These are phyloP conservation scores for Rhododendron henanense DNA, from an alignment of 148 eudicot genomes.

Conservation along the genomic window DNA sequence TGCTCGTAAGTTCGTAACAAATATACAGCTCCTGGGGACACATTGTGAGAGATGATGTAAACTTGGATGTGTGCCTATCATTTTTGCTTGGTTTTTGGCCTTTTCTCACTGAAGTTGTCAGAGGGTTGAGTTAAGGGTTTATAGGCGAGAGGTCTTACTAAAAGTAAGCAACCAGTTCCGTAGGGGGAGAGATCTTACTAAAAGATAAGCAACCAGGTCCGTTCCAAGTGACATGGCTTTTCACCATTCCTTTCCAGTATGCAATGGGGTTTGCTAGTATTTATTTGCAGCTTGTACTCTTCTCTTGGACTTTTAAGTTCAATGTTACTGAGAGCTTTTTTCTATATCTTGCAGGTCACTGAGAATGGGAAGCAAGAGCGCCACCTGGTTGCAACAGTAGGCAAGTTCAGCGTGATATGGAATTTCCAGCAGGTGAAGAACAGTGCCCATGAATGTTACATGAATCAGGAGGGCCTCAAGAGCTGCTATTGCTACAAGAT, in stretches of 20 bases:
- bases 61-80: neutral
- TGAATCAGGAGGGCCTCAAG: constrained; percentile 82
- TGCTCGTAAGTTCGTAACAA: neutral
- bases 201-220: too few species aligned
- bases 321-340: neutral
- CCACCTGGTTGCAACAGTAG: constrained; percentile 80
- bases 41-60: neutral
- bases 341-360: constrained; percentile 57
- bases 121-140: neutral
- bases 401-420: constrained; percentile 95
- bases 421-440: constrained; percentile 94
- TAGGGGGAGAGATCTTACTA: too few species aligned
- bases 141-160: too few species aligned
- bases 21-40: neutral
- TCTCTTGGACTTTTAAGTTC: neutral
- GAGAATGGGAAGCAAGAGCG: constrained; percentile 92
- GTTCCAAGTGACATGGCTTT: too few species aligned
- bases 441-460: constrained; percentile 80
- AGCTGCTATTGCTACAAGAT: constrained; percentile 94
- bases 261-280: neutral
- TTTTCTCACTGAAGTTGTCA: neutral
- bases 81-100: neutral
- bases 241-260: neutral
- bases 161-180: too few species aligned
- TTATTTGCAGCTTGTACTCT: neutral